phyloP scores from a whole-genome alignment of 1,139 yeast genomes.

The Lodderomyces margitis region DNA sequence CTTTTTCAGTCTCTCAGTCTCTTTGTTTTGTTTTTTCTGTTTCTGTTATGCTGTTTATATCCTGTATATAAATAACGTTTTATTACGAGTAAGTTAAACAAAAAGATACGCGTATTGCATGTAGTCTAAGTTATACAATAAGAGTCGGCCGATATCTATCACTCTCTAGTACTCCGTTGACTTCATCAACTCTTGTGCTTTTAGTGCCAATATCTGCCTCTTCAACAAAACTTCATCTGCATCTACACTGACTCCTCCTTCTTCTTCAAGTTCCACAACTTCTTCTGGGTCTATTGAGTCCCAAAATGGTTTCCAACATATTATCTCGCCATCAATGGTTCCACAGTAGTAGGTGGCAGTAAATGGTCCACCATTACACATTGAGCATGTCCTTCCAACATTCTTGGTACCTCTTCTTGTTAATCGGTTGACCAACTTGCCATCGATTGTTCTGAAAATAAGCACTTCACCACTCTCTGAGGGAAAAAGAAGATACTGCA shows the following conservation, averaged over 20 bases:
- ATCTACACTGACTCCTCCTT: slow-evolving; percentile 12
- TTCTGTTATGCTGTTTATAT: too few species aligned
- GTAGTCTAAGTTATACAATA: not conserved
- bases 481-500: slow-evolving; percentile 64
- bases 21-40: too few species aligned
- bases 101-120: not conserved
- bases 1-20: too few species aligned
- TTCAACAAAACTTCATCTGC: slow-evolving; percentile 10
- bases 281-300: slow-evolving; percentile 19
- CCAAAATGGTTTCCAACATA: slow-evolving; percentile 47
- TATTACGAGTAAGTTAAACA: not conserved
- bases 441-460: slow-evolving; percentile 60
- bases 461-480: slow-evolving; percentile 79
- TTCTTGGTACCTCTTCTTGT: slow-evolving; percentile 35
- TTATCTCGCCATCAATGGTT: slow-evolving; percentile 57
- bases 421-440: slow-evolving; percentile 56
- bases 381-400: slow-evolving; percentile 45
- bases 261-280: slow-evolving; percentile 11
- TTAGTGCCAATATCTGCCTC: slow-evolving; percentile 8
- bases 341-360: slow-evolving; percentile 50
- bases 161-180: slow-evolving; percentile 2
- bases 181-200: slow-evolving; percentile 11
- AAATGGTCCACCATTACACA: slow-evolving; percentile 48
- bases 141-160: not conserved
- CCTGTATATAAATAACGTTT: too few species aligned